Evolutionary conservation across 2,329 filamentous ascomycete species (phyloP), one percentile per base, ranked within the genome.

Genomic region (Aspergillus viridinutans): DNA sequence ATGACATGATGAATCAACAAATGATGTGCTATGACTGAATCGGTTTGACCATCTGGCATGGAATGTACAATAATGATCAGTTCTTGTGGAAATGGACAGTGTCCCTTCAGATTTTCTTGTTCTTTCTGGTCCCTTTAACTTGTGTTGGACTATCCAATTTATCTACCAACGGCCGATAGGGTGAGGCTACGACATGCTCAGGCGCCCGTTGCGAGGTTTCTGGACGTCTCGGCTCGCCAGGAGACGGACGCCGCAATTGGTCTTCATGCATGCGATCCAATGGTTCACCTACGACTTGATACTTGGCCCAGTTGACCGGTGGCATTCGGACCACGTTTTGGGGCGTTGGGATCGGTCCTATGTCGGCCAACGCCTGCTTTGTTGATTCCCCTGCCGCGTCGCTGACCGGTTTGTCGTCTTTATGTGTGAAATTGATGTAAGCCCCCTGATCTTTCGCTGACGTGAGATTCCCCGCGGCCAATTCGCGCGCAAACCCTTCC

Each of bases 241-340:
- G 58, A 17, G 68, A 70, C 1, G 91, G 92, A 54, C 84, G 82
- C 50, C 78, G 76, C 53, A 86, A 76, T 75, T 97, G 92, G 68
- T 96, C 90, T 52, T 85, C 83, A 71, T 97, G 92, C 61, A 97
- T 79, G 70, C 86, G 89, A 73, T 97, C 91, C 38, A 97, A 80
- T 1, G 90, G 85, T 58, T 90, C 88, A 50, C 91, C 92, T 3
- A 94, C 86, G n/a, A 97, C 82, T 65, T 90, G 90, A 73, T 97
- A 97, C 70, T 96, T 92, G 12, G 87, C 85, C 93, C 93, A 97
- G 77, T 97, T 96, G 68, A 97, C 87, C 8, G 90, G 89, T 8
- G 93, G 93, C 76, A 88, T 91, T 43, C 92, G 86, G 26, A 95
- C 87, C 0, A 97, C 79, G 64, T 89, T 89, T 72, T 97, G 93